Evolutionary conservation across 129 eudicot species (phyloP), one percentile per base, ranked within the genome.

Genomic region (Centrapalus pauciflorus): DNA sequence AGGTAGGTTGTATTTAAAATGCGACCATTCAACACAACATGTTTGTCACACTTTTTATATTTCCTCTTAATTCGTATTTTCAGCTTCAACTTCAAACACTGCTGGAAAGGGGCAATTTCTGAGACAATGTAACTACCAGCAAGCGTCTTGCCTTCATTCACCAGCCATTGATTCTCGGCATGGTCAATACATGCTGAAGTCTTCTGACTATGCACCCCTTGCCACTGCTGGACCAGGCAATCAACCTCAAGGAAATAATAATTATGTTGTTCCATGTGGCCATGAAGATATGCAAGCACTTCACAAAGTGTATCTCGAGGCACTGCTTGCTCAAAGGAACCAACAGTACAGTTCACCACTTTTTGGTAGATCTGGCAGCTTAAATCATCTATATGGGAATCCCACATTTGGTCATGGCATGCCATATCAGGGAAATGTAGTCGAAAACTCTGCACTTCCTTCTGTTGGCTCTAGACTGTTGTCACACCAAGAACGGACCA

Each of bases 291-390:
- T 86, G 76, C 88, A 72, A 43, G 70, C 64, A 61, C 79, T 83
- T 66, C 95, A 81, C 49, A 86, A 75, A 67, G 62, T 85, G 25
- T 86, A 86, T 72, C 49, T 81, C 21, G 95, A 87, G 52, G 73
- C 86, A 19, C 34, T 82, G 71, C 73, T 88, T 66, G 67, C 85
- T 75, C 90, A 83, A 70, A 88, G 79, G 33, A 76, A 77, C 16
- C 90, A 79, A 34, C 96, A 81, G 33, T 74, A 73, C 19, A 79
- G 70, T 34, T 55, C 80, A 12, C 72, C 75, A 16, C 46, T 70
- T 45, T 70, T 78, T 55, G 76, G 77, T 55, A 80, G 79, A 60
- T 69, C 83, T 4, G 76, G 82, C 43, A 69, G 71, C 66, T 71
- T 72, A 65, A 75, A 69, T 54, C 83, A 66, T 70, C 71, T 65